phyloP scores from a whole-genome alignment of 208 protist genomes.

The Wallacemonas sp. region DNA sequence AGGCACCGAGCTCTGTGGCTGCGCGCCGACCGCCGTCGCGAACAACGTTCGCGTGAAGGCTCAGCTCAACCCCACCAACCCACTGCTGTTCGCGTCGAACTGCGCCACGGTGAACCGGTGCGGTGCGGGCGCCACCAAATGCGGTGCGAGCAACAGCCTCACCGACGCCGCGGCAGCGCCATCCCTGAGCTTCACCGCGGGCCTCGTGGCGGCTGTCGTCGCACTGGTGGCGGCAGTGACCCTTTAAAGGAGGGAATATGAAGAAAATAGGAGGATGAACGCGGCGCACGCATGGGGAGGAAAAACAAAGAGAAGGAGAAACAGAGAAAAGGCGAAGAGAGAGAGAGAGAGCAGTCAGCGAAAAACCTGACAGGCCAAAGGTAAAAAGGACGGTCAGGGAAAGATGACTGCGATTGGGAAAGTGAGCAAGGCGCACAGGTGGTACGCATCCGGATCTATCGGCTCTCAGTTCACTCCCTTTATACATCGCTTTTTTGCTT shows the following conservation, averaged over 20 bases:
- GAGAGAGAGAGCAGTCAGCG: no score
- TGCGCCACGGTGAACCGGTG: constrained; percentile 21
- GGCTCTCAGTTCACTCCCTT: no score
- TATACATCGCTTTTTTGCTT: neutral
- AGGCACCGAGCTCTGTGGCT: constrained; percentile 29
- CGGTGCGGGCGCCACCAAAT: neutral
- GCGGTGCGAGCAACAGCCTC: neutral
- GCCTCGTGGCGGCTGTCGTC: constrained; percentile 7
- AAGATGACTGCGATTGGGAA: no score
- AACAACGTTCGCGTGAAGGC: constrained; percentile 1
- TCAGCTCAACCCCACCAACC: constrained; percentile 13
- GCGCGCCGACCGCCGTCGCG: constrained; percentile 15
- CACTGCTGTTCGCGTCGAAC: constrained; percentile 3
- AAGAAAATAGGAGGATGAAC: neutral
- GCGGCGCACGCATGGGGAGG: neutral
- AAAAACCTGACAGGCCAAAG: no score
- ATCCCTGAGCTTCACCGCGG: constrained; percentile 1
- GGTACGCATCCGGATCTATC: no score
- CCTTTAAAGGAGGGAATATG: constrained; percentile 4
- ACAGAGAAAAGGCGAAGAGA: no score
- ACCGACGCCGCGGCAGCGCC: neutral
- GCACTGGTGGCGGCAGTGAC: neutral
- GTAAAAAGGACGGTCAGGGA: no score
- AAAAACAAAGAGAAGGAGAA: neutral
- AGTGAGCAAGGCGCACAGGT: no score